These are phyloP conservation scores for Chaetomium sp. DNA, from an alignment of 2,329 filamentous ascomycete genomes.

Conservation along the genomic window DNA sequence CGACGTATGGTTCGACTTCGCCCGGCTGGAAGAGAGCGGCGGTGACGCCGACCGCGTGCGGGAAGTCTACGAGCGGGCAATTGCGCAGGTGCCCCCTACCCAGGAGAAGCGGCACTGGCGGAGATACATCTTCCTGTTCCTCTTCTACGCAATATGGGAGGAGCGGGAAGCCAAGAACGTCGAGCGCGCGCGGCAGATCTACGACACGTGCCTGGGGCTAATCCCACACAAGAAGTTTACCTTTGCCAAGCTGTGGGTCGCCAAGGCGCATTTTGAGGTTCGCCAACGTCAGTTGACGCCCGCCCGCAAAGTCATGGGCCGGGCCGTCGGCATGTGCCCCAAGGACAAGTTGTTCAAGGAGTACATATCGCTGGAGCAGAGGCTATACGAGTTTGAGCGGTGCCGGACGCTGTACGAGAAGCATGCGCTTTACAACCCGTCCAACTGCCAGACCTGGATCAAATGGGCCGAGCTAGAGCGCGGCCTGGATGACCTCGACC, in stretches of 20 bases:
- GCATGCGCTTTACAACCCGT: constrained; percentile 83
- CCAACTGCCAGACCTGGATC: constrained; percentile 93
- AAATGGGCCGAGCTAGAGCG: constrained; percentile 91
- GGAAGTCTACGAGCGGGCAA: constrained; percentile 91
- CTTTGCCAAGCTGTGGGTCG: constrained; percentile 92
- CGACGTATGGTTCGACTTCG: constrained; percentile 95
- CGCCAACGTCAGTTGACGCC: constrained; percentile 73
- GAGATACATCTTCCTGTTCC: constrained; percentile 94
- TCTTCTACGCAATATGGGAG: constrained; percentile 95
- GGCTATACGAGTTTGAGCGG: constrained; percentile 87
- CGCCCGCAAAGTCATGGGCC: constrained; percentile 83
- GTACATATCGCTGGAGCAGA: constrained; percentile 88
- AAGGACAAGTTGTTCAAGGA: constrained; percentile 94
- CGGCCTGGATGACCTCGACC: constrained; percentile 81
- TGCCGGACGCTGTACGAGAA: constrained; percentile 92
- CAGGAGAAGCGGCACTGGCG: constrained; percentile 97
- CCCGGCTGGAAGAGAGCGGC: constrained; percentile 78
- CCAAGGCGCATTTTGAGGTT: constrained; percentile 89
- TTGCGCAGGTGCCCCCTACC: constrained; percentile 89
- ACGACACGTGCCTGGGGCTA: constrained; percentile 77
- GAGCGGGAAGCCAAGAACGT: constrained; percentile 77
- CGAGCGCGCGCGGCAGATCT: constrained; percentile 79
- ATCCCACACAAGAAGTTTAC: constrained; percentile 97
- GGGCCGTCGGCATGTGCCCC: constrained; percentile 86
- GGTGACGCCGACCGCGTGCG: constrained; percentile 77